These are phyloP conservation scores for Yarrowia sp. DNA, from an alignment of 805 yeast species.

Conservation along the genomic window DNA sequence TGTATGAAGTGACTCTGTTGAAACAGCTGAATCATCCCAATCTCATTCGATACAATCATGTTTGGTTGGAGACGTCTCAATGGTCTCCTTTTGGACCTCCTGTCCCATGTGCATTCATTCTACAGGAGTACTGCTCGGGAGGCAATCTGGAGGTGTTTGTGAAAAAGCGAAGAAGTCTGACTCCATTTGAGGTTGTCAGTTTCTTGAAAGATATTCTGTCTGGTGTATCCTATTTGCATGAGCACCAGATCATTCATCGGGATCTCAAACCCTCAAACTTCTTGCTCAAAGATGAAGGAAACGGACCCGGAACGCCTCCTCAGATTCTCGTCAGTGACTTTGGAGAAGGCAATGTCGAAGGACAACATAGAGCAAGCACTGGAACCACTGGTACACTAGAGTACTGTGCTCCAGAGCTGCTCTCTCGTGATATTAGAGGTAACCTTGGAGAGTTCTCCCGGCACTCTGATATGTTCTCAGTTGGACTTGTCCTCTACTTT, in stretches of 20 bases:
- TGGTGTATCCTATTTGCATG: slow-evolving; percentile 77
- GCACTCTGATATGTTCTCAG: slow-evolving; percentile 78
- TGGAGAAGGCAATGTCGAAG: slow-evolving; percentile 85
- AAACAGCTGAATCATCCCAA: slow-evolving; percentile 60
- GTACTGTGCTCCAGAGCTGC: slow-evolving; percentile 84
- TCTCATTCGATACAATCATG: slow-evolving; percentile 85
- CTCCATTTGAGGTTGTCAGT: slow-evolving; percentile 67
- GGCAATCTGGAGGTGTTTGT: slow-evolving; percentile 82
- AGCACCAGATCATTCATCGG: slow-evolving; percentile 79
- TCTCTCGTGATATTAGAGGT: slow-evolving; percentile 51
- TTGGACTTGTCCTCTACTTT: slow-evolving; percentile 83
- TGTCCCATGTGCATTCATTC: slow-evolving; percentile 76
- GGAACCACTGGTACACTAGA: slow-evolving; percentile 91
- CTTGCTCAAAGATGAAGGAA: slow-evolving; percentile 54
- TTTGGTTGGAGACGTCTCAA: slow-evolving; percentile 80
- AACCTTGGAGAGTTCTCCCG: slow-evolving; percentile 65
- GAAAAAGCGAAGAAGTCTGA: slow-evolving; percentile 39
- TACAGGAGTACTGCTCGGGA: slow-evolving; percentile 88
- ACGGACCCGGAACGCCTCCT: slow-evolving; percentile 56
- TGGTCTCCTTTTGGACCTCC: slow-evolving; percentile 61
- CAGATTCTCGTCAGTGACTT: slow-evolving; percentile 82
- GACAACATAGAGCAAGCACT: slow-evolving; percentile 67
- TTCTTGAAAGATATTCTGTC: slow-evolving; percentile 70
- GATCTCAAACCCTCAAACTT: slow-evolving; percentile 92
- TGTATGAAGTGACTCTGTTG: slow-evolving; percentile 79